Conservation (phyloP, 768 basidiomycete genomes). For the Tricholoma flavovirens region DNA sequence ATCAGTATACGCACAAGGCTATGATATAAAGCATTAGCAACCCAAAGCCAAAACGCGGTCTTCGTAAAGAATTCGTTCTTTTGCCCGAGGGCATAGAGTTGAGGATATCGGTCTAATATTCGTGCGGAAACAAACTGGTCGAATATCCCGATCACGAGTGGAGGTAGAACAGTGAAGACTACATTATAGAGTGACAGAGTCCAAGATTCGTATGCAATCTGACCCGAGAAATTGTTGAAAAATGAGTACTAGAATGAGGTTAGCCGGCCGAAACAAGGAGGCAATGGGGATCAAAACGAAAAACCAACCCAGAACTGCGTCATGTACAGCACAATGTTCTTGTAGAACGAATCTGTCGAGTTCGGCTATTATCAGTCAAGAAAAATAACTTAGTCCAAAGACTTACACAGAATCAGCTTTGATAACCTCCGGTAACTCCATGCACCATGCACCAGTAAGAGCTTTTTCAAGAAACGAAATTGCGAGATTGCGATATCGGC, state of each 20-base stretch:
- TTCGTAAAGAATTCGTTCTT: slow-evolving; percentile 90
- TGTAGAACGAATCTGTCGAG: slow-evolving; percentile 88
- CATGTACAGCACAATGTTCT: slow-evolving; percentile 98
- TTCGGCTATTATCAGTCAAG: slow-evolving; percentile 1
- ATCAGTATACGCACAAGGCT: slow-evolving; percentile 55
- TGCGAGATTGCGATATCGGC: slow-evolving; percentile 98
- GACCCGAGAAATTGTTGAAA: slow-evolving; percentile 99
- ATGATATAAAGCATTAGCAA: slow-evolving; percentile 85
- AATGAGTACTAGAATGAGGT: slow-evolving; percentile 78
- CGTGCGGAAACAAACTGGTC: slow-evolving; percentile 98
- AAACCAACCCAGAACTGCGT: slow-evolving; percentile 90
- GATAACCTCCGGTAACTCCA: slow-evolving; percentile 97
- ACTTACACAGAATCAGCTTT: slow-evolving; percentile 91
- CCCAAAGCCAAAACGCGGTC: slow-evolving; percentile 90
- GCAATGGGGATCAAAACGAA: not conserved
- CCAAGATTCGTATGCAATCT: slow-evolving; percentile 98
- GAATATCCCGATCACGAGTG: slow-evolving; percentile 95
- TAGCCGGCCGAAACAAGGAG: not conserved
- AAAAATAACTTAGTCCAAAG: not conserved
- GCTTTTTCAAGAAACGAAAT: slow-evolving; percentile 91
- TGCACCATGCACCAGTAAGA: slow-evolving; percentile 93
- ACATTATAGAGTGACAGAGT: slow-evolving; percentile 97
- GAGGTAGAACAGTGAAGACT: slow-evolving; percentile 91
- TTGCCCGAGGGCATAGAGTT: slow-evolving; percentile 92
- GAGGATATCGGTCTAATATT: slow-evolving; percentile 94